Percentiles rank a stretch among this genome's conserved stretches.
These are phyloP conservation scores for Rutidosis leptorrhynchoides DNA, from an alignment of 129 eudicot species.

Conservation along the genomic window DNA sequence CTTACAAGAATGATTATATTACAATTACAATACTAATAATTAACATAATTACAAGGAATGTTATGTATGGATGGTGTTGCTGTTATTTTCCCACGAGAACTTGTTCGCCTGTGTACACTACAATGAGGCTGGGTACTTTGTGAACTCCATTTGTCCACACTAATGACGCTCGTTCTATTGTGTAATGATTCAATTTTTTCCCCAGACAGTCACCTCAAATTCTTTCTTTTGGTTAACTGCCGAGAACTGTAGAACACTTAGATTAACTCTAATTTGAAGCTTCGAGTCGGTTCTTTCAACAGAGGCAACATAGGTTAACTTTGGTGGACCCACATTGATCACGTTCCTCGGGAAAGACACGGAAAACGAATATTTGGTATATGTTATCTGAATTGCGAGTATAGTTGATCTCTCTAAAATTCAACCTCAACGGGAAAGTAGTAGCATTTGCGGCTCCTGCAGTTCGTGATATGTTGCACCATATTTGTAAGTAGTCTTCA, in stretches of 20 bases:
- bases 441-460: background rate
- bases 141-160: conserved; percentile 24
- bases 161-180: background rate
- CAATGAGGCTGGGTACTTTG: conserved; percentile 16
- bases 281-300: background rate
- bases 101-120: conserved; percentile 25
- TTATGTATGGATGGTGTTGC: conserved; percentile 1
- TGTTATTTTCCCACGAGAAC: too few relatives aligned
- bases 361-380: background rate
- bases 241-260: conserved; percentile 27
- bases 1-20: too few relatives aligned
- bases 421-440: background rate
- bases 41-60: too few relatives aligned
- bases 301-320: conserved; percentile 31
- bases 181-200: background rate
- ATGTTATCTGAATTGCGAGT: conserved; percentile 22
- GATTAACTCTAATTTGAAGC: conserved; percentile 30
- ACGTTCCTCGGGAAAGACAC: conserved; percentile 40
- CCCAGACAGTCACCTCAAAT: conserved; percentile 28
- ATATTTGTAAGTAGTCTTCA: background rate
- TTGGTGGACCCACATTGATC: conserved; percentile 36
- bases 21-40: too few relatives aligned
- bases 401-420: conserved; percentile 18
- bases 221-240: conserved; percentile 24
- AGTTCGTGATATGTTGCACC: background rate